These are phyloP conservation scores for Phoma herbarum DNA, from an alignment of 2,329 filamentous ascomycete species.

Conservation along the genomic window DNA sequence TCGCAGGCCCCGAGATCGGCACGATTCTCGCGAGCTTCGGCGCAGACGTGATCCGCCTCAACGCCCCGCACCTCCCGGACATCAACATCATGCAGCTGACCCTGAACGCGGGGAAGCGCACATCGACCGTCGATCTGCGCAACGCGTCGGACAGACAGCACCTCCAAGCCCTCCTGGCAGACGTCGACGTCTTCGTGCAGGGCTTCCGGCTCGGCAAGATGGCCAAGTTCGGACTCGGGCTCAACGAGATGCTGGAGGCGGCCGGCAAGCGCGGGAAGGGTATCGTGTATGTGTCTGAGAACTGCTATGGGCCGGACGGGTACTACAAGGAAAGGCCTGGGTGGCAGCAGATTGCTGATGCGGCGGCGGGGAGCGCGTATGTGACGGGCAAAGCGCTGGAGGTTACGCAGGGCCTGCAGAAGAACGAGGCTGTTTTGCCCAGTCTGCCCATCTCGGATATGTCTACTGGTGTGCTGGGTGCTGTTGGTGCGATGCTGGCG, in stretches of 20 bases:
- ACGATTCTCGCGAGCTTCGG: constrained; percentile 52
- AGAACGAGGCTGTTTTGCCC: constrained; percentile 36
- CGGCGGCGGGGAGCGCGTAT: constrained; percentile 51
- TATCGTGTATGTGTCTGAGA: constrained; percentile 60
- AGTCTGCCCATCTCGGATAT: constrained; percentile 42
- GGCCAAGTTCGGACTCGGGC: constrained; percentile 53
- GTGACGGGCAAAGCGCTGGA: constrained; percentile 48
- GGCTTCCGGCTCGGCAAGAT: constrained; percentile 61
- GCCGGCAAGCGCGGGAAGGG: constrained; percentile 54
- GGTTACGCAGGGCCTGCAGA: constrained; percentile 33
- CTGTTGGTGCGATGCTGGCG: constrained; percentile 36
- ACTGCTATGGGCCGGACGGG: constrained; percentile 61
- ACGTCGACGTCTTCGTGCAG: constrained; percentile 62
- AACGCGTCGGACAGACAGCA: constrained; percentile 43
- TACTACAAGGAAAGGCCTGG: constrained; percentile 57
- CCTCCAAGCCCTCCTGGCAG: constrained; percentile 52
- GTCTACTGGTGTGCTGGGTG: constrained; percentile 39
- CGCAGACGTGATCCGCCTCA: constrained; percentile 56
- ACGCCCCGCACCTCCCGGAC: constrained; percentile 49
- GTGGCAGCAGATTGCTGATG: constrained; percentile 61
- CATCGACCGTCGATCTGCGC: constrained; percentile 55
- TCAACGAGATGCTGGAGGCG: constrained; percentile 53
- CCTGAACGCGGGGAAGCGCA: constrained; percentile 55
- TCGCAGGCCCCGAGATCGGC: constrained; percentile 54
- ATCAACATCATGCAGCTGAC: constrained; percentile 47